phyloP scores from a whole-genome alignment of 179 eudicot genomes.

The Heliamphora pulchella region DNA sequence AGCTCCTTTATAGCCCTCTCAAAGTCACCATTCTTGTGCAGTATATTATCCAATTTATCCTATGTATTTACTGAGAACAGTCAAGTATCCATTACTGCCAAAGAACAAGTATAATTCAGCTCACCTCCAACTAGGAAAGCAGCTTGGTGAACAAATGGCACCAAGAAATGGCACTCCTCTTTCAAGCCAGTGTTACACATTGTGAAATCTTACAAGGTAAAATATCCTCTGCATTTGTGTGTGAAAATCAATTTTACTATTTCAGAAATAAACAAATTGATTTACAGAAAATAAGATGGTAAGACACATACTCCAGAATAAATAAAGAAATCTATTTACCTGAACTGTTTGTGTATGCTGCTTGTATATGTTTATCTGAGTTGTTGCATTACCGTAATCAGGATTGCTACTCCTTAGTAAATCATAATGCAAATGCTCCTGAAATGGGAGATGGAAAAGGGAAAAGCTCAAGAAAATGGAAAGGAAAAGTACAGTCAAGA shows the following conservation, averaged over 20 bases:
- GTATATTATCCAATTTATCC: too few relatives aligned
- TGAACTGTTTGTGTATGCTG: slow-evolving; percentile 90
- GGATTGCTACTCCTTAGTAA: slow-evolving; percentile 64
- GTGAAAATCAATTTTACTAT: not conserved
- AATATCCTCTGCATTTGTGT: not conserved
- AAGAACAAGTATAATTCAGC: too few relatives aligned
- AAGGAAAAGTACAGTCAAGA: not conserved
- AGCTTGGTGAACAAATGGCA: not conserved
- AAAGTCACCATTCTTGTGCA: too few relatives aligned
- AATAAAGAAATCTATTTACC: slow-evolving; percentile 33
- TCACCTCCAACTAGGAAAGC: too few relatives aligned
- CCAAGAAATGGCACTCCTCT: not conserved
- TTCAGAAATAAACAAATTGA: not conserved
- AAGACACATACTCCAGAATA: not conserved
- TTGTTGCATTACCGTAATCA: slow-evolving; percentile 58
- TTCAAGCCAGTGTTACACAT: not conserved
- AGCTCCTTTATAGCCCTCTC: too few relatives aligned
- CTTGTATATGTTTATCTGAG: slow-evolving; percentile 66
- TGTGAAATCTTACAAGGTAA: not conserved
- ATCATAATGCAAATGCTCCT: slow-evolving; percentile 81
- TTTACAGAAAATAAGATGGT: not conserved
- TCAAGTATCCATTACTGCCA: too few relatives aligned
- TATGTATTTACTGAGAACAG: too few relatives aligned
- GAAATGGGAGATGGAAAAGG: slow-evolving; percentile 18
- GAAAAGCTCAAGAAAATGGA: not conserved